phyloP scores from a whole-genome alignment of 169 alveolate species.

The Plasmodium vinckei region DNA sequence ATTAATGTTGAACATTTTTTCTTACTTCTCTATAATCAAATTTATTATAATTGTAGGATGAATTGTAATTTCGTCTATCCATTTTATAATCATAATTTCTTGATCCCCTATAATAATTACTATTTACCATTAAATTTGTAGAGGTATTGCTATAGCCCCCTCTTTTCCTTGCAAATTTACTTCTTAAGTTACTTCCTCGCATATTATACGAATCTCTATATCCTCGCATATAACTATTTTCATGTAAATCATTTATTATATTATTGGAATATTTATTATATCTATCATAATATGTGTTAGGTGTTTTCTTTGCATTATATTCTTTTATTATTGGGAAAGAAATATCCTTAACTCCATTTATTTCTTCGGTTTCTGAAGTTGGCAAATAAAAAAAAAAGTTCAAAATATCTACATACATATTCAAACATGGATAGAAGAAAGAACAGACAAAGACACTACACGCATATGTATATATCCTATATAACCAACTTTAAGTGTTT shows the following conservation, averaged over 20 bases:
- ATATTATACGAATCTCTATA: conserved; percentile 35
- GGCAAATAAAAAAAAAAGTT: background rate
- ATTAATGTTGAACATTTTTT: background rate
- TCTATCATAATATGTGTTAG: conserved; percentile 29
- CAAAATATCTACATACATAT: background rate
- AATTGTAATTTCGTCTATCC: conserved; percentile 59
- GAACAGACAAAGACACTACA: no score
- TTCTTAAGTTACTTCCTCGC: conserved; percentile 64
- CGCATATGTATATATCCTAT: no score
- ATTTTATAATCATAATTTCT: conserved; percentile 58
- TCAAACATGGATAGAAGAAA: no score
- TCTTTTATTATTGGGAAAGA: conserved; percentile 31
- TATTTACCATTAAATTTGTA: conserved; percentile 13
- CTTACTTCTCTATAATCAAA: conserved; percentile 50
- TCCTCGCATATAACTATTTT: conserved; percentile 22
- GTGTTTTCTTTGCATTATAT: conserved; percentile 13
- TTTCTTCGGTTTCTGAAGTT: background rate
- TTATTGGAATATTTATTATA: conserved; percentile 27
- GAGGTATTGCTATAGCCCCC: conserved; percentile 52
- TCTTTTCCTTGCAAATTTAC: conserved; percentile 30
- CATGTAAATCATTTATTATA: conserved; percentile 30
- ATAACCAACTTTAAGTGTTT: no score
- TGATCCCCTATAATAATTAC: conserved; percentile 55
- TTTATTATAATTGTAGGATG: conserved; percentile 41
- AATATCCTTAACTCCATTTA: conserved; percentile 13